Evolutionary conservation across 2,329 filamentous ascomycete genomes (phyloP).

Genomic region (Periconia sp.): DNA sequence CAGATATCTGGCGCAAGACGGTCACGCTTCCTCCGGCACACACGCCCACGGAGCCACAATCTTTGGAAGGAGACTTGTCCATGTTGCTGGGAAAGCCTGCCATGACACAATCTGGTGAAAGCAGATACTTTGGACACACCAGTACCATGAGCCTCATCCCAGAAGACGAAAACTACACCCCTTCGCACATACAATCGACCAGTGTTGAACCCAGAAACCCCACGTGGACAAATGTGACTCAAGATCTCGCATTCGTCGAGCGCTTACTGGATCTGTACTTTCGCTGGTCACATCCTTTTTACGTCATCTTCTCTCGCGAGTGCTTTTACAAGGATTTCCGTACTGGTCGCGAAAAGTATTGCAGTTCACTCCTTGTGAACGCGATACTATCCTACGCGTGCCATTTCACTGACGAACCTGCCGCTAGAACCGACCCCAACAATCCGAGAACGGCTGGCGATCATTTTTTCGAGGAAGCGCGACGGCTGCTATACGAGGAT

Average conservation of each 20-base stretch:
- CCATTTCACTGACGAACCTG: conserved; percentile 66
- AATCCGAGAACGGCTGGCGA: conserved; percentile 69
- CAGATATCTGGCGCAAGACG: conserved; percentile 44
- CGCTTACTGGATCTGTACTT: conserved; percentile 70
- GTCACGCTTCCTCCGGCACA: conserved; percentile 29
- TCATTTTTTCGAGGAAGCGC: conserved; percentile 72
- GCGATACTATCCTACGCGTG: conserved; percentile 67
- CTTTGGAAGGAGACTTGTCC: conserved; percentile 39
- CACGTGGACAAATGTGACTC: conserved; percentile 64
- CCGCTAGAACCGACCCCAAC: conserved; percentile 63
- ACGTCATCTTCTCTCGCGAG: conserved; percentile 71
- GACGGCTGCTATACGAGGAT: conserved; percentile 59
- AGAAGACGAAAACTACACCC: conserved; percentile 36
- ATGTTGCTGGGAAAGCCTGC: conserved; percentile 41
- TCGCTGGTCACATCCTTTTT: conserved; percentile 72
- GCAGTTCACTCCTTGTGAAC: conserved; percentile 68
- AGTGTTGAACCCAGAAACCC: conserved; percentile 13
- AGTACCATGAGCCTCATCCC: conserved; percentile 40
- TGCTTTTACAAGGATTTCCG: conserved; percentile 69
- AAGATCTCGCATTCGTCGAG: conserved; percentile 60
- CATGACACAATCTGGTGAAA: conserved; percentile 35
- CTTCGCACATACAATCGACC: conserved; percentile 13
- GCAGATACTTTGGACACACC: conserved; percentile 42
- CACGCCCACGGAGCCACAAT: conserved; percentile 18
- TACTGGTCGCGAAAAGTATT: conserved; percentile 63